Percentiles rank a stretch among this genome's conserved stretches.
These are phyloP conservation scores for Colletotrichum sp. DNA, from an alignment of 2,329 filamentous ascomycete species.

Conservation along the genomic window DNA sequence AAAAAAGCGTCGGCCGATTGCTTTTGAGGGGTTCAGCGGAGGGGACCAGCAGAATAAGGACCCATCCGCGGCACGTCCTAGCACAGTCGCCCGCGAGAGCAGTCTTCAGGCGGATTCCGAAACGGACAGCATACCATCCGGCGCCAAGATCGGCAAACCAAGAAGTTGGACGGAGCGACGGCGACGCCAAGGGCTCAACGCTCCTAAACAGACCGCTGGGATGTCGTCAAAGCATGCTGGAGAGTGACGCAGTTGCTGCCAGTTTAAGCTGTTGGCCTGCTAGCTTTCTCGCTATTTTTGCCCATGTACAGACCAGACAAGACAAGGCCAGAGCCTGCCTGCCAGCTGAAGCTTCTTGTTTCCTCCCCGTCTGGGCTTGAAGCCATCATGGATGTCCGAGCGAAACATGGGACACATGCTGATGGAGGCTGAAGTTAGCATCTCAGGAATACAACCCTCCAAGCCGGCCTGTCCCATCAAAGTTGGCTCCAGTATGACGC, in stretches of 20 bases:
- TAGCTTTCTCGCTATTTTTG: background rate
- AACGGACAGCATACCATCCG: constrained; percentile 10
- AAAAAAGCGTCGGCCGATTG: background rate
- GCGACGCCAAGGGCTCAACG: constrained; percentile 8
- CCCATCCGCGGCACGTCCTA: background rate
- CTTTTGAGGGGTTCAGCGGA: background rate
- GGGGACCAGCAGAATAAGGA: background rate
- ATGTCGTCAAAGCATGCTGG: background rate
- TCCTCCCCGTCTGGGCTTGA: background rate
- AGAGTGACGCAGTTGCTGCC: background rate
- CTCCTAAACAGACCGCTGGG: background rate
- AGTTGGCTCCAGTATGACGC: constrained; percentile 14
- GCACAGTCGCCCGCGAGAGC: background rate
- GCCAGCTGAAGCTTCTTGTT: background rate
- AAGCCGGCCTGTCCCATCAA: constrained; percentile 2
- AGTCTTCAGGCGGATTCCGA: constrained; percentile 1
- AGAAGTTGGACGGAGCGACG: constrained; percentile 14
- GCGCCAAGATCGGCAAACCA: constrained; percentile 16
- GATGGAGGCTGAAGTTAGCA: constrained; percentile 11
- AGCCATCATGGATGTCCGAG: constrained; percentile 13
- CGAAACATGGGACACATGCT: constrained; percentile 8
- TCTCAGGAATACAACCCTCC: background rate
- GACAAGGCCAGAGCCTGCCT: background rate
- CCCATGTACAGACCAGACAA: background rate
- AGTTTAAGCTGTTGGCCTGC: background rate